Base-by-base conservation (phyloP, 345 rosid species). In the Eucalyptus erythrocorys region DNA sequence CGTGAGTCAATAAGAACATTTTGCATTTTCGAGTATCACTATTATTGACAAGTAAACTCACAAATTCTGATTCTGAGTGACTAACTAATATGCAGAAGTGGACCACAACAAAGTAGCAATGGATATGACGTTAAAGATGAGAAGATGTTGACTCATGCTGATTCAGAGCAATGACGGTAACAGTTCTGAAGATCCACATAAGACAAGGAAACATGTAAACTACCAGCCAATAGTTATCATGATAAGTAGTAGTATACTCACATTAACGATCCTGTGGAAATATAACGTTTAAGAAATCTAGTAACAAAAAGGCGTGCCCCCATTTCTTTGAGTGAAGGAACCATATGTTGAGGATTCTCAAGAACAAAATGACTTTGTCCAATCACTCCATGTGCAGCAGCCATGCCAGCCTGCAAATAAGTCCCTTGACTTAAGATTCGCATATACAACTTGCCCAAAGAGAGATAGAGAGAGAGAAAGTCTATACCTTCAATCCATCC, bases 401-500 rank as follows among this genome's bases (percentile, higher is more conserved):
- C 89, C 93, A 93, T 90, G 89, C 97, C 99, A 27, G 96, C 96
- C 99, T 97, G 92, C 88, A 90, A 85, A 88, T 32, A 48, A 64
- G 43, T 45, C 11, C 24, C 68, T 32, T 71, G 42, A 90, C 13
- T 88, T 57, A 49, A 49, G 87, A 45, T 45, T 19, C 49, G 16
- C 80, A 48, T 66, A 53, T 68, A 27, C 57, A 15, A 50, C 43
- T 10, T 47, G 61, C 30, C 71, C 40, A 11, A 16, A 53, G 34
- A 87, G 27, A 13, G 87, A 47, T 24, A 13, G 55, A 85, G 34
- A 40, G 47, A 50, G 40, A 45, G 32, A 6, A 48, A 50, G 86
- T 86, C 19, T 11, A 89, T 93, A 91, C 99, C 98, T 96, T 97
- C 50, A 97, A 90, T 88, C 98, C 98, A 81, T 97, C 99, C 92